A percentile compares a stretch with the other conserved stretches of the same genome.
These are phyloP conservation scores for Cystobasidiaceae sp. DNA, from an alignment of 1,284 basidiomycete species.

Conservation along the genomic window DNA sequence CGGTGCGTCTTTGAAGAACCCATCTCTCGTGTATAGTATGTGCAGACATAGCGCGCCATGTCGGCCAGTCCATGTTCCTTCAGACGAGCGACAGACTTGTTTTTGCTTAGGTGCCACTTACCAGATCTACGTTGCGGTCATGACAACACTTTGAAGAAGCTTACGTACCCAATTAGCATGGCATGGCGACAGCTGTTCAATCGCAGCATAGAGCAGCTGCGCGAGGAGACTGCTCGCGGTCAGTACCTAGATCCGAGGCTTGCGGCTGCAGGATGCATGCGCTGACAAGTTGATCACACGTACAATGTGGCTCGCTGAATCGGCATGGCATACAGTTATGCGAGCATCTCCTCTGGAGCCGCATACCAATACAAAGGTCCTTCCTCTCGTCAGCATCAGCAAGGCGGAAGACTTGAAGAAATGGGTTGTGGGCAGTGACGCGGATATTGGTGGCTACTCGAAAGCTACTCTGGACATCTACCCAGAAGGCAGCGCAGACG, in stretches of 20 bases:
- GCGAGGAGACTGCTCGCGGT: slow-evolving; percentile 31
- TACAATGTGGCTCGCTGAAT: too few species aligned
- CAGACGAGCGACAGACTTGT: neutral
- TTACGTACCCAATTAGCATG: neutral
- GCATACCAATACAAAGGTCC: neutral
- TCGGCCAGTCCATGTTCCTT: neutral
- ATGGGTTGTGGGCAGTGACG: slow-evolving; percentile 70
- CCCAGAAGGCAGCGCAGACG: slow-evolving; percentile 3
- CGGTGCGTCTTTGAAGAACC: neutral
- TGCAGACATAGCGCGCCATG: too few species aligned
- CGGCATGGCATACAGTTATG: slow-evolving; percentile 7
- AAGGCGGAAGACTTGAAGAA: slow-evolving; percentile 56
- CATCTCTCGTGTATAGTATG: neutral
- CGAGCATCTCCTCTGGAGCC: slow-evolving; percentile 31
- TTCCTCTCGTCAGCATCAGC: slow-evolving; percentile 52
- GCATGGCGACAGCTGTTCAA: slow-evolving; percentile 28
- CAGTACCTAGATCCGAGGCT: neutral
- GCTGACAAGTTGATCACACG: too few species aligned
- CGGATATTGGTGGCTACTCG: slow-evolving; percentile 79
- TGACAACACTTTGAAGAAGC: neutral
- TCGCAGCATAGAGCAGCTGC: slow-evolving; percentile 30
- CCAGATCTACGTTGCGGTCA: neutral
- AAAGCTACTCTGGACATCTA: slow-evolving; percentile 60
- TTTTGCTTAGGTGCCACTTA: neutral
- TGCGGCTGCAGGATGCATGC: too few species aligned